Evolutionary conservation across 169 alveolate genomes (phyloP), one percentile per base, ranked within the genome.

Genomic region (Plasmodium fragile): DNA sequence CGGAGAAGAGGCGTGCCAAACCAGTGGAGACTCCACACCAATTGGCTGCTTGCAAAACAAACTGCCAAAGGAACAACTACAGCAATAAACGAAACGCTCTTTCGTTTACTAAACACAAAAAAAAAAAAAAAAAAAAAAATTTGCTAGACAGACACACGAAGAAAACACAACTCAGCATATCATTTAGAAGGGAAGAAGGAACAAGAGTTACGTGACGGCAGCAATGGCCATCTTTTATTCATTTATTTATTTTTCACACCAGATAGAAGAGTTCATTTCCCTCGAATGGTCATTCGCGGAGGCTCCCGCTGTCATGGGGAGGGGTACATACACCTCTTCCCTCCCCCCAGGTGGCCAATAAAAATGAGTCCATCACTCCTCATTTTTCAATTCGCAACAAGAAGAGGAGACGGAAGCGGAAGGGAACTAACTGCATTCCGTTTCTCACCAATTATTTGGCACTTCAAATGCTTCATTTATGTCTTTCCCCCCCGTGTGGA

Each of bases 251-350:
- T 65, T 65, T 65, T 8, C 36, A 22, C 4, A 65, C 75, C 30
- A n/a, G 36, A 25, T 1, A 22, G 75, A 65, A 8, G 39, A 28
- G 36, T 25, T 6, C 18, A 11, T 22, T 65, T 3, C 36, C 36
- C 34, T 28, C 13, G 75, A 65, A 65, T 65, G 36, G 6, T 22
- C 75, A 65, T 65, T 18, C 41, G 75, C 36, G 75, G 30, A 65
- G 30, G 75, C 36, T 22, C 75, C 36, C 75, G n/a, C 36, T 10
- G 30, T 28, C 75, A 65, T 22, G 36, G 36, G 39, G 41, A 65
- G n/a, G 75, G 6, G 75, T 65, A 65, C 36, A 10, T 65, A 65
- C 75, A 65, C 75, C 36, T 65, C 75, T 25, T 25, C 75, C 75
- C 75, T 28, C 75, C 36, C 75, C 72, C 45, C 75, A 65, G 10